phyloP scores from a whole-genome alignment of 1,284 basidiomycete genomes.

The Lignosus rhinocerotis region DNA sequence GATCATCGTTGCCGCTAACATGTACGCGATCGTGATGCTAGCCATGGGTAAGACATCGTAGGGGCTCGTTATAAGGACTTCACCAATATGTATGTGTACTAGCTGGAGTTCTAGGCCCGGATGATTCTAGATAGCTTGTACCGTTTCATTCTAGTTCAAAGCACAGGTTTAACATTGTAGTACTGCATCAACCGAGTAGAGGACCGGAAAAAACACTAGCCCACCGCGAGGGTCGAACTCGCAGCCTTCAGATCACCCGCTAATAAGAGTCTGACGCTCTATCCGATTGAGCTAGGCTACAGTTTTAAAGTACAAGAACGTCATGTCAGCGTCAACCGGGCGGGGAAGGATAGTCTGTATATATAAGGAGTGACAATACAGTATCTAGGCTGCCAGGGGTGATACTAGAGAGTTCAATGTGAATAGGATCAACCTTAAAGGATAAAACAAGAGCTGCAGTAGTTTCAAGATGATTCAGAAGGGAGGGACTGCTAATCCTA shows the following conservation, averaged over 20 bases:
- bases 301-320: no score
- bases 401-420: no score
- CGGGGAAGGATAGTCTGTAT: no score
- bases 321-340: no score
- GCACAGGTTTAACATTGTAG: background rate
- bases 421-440: no score
- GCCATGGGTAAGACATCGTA: slow-evolving; percentile 31
- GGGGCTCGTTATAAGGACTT: background rate
- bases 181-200: background rate
- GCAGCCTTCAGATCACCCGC: slow-evolving; percentile 73
- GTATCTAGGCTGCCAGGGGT: no score
- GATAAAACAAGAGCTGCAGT: background rate
- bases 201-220: slow-evolving; percentile 44
- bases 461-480: background rate
- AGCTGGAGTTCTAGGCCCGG: background rate
- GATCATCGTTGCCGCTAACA: slow-evolving; percentile 67
- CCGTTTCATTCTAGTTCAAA: no score
- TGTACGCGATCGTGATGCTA: slow-evolving; percentile 58
- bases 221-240: slow-evolving; percentile 92
- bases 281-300: slow-evolving; percentile 88
- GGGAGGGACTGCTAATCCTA: background rate
- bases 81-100: background rate
- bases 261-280: slow-evolving; percentile 75
- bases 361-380: no score
- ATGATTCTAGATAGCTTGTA: background rate